These are phyloP conservation scores for Ceratocystis cubensis DNA, from an alignment of 2,329 filamentous ascomycete genomes.

Conservation along the genomic window DNA sequence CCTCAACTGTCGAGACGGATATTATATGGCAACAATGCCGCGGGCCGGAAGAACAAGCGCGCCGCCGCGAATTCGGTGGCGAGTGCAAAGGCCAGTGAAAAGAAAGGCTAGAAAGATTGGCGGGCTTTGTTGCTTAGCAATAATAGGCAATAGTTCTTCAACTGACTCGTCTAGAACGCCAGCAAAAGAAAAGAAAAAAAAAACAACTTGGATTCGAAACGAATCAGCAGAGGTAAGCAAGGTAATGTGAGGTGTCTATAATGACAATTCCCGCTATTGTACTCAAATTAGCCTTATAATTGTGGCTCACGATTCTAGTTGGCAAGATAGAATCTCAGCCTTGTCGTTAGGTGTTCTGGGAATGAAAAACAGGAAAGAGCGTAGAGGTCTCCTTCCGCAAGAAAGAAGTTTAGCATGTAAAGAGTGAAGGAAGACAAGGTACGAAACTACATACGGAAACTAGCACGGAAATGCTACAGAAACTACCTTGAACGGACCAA, in stretches of 20 bases:
- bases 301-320: background rate
- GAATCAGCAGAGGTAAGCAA: background rate
- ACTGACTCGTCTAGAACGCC: background rate
- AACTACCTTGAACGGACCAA: slow-evolving; percentile 27
- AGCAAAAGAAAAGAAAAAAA: background rate
- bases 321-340: background rate
- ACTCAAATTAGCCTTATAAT: background rate
- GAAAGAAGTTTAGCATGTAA: background rate
- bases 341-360: background rate
- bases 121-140: background rate
- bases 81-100: background rate
- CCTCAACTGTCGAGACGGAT: background rate
- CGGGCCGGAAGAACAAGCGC: background rate
- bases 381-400: background rate
- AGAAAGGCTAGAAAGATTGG: background rate
- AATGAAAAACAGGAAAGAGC: background rate
- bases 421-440: background rate
- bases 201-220: background rate
- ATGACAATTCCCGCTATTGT: background rate
- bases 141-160: background rate
- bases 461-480: background rate
- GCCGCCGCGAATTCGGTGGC: background rate
- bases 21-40: background rate
- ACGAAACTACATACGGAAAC: background rate
- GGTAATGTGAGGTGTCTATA: background rate